Percentiles rank a stretch among this genome's conserved stretches.
phyloP scores from a whole-genome alignment of 441 rosid genomes.

The Brassica balearica region DNA sequence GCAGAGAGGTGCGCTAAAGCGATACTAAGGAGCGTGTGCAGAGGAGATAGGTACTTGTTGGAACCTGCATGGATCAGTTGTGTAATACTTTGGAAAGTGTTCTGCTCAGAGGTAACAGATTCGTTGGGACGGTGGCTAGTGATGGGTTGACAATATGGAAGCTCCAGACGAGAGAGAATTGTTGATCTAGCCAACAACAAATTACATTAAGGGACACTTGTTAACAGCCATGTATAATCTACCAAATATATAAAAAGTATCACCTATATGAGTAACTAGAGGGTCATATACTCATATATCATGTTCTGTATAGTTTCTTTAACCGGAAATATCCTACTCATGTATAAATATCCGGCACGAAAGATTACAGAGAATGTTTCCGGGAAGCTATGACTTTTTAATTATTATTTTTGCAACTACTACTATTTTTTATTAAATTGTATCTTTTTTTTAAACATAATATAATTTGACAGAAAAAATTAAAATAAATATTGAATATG shows the following conservation, averaged over 20 bases:
- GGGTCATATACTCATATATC: neutral
- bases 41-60: slow-evolving; percentile 59
- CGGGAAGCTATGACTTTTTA: neutral
- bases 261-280: neutral
- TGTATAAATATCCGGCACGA: neutral
- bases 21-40: slow-evolving; percentile 55
- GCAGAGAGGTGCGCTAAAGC: slow-evolving; percentile 52
- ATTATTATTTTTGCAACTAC: too few species aligned
- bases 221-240: neutral
- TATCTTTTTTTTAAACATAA: too few species aligned
- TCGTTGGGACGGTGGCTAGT: slow-evolving; percentile 32
- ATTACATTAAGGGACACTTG: neutral
- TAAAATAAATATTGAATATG: too few species aligned
- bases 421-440: too few species aligned
- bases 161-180: slow-evolving; percentile 19
- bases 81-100: slow-evolving; percentile 30
- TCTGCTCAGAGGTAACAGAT: slow-evolving; percentile 39
- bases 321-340: neutral
- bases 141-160: slow-evolving; percentile 1
- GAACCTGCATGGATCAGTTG: slow-evolving; percentile 55
- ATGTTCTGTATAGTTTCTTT: neutral
- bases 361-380: neutral
- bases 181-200: slow-evolving; percentile 14
- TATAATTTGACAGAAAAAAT: too few species aligned
- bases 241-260: neutral